Conservation (phyloP, 768 basidiomycete genomes). For the Cystoderma amianthinum region DNA sequence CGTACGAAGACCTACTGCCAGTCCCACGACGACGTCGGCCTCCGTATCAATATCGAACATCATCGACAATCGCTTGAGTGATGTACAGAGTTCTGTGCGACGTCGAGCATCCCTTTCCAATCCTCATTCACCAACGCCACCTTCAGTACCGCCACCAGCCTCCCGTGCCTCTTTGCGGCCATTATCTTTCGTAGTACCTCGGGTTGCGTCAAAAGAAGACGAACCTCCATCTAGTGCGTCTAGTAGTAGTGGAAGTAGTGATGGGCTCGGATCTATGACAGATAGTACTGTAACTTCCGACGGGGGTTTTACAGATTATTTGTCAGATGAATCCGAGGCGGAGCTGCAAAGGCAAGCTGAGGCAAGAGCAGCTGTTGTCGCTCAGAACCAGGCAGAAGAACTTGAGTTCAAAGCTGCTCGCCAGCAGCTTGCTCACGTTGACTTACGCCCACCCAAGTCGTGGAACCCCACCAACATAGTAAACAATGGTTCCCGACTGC, state of each 20-base stretch:
- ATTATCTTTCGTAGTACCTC: conserved; percentile 19
- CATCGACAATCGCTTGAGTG: conserved; percentile 23
- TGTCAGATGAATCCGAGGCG: conserved; percentile 90
- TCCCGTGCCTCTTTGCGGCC: conserved; percentile 16
- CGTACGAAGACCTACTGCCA: conserved; percentile 35
- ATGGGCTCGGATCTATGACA: conserved; percentile 55
- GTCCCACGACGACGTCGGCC: conserved; percentile 32
- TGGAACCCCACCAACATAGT: conserved; percentile 56
- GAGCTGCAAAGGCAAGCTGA: conserved; percentile 85
- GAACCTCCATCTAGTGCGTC: conserved; percentile 38
- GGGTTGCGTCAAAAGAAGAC: conserved; percentile 23
- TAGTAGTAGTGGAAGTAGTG: conserved; percentile 57
- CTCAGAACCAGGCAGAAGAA: conserved; percentile 78
- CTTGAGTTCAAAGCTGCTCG: conserved; percentile 76
- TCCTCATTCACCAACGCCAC: conserved; percentile 4
- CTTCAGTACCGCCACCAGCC: conserved; percentile 8
- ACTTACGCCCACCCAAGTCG: conserved; percentile 68
- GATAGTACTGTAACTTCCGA: conserved; percentile 81
- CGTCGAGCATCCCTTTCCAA: conserved; percentile 15
- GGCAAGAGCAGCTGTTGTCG: conserved; percentile 65
- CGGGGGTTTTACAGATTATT: conserved; percentile 83
- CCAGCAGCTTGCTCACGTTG: conserved; percentile 69
- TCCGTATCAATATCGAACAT: conserved; percentile 31
- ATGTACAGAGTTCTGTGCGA: conserved; percentile 10
- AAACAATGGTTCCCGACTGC: conserved; percentile 8